A percentile compares a stretch with the other conserved stretches of the same genome.
phyloP scores from a whole-genome alignment of 1,284 basidiomycete genomes.

The Cryptococcus sp. region DNA sequence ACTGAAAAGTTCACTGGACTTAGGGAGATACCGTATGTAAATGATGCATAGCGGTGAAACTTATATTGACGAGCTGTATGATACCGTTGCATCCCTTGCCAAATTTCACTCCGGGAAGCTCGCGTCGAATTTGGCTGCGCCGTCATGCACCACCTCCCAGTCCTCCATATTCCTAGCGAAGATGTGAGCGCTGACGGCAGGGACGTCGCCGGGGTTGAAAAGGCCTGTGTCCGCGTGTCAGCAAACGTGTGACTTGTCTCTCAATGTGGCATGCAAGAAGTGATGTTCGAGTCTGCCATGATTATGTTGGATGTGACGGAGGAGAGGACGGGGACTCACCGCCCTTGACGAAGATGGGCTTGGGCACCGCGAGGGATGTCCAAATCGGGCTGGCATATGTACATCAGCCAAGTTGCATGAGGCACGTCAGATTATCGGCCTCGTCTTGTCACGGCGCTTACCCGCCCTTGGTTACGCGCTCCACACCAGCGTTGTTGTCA shows the following conservation, averaged over 20 bases:
- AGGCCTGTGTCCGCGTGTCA: constrained; percentile 12
- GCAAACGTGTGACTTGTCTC: not conserved
- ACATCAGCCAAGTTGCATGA: not conserved
- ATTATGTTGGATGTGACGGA: not conserved
- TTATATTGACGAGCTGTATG: not conserved
- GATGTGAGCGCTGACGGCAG: constrained; percentile 14
- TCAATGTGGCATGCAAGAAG: not conserved
- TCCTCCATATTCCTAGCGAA: constrained; percentile 27
- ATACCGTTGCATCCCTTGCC: not conserved
- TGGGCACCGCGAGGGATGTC: constrained; percentile 12
- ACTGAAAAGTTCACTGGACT: no score
- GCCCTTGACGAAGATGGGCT: constrained; percentile 15
- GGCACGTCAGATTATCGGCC: not conserved
- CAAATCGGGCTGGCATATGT: constrained; percentile 13
- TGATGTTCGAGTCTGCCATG: not conserved
- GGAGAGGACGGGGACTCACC: constrained; percentile 9
- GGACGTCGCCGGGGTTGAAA: constrained; percentile 18
- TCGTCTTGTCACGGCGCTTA: not conserved
- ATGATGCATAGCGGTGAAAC: no score
- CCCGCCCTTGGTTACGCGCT: not conserved
- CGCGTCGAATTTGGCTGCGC: constrained; percentile 15
- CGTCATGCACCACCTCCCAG: constrained; percentile 24
- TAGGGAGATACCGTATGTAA: no score
- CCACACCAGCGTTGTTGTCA: not conserved
- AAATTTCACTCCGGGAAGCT: not conserved